A percentile compares a stretch with the other conserved stretches of the same genome.
Evolutionary conservation across 176 grass and related monocot species (phyloP).

Genomic region (Rhynchospora pubera): DNA sequence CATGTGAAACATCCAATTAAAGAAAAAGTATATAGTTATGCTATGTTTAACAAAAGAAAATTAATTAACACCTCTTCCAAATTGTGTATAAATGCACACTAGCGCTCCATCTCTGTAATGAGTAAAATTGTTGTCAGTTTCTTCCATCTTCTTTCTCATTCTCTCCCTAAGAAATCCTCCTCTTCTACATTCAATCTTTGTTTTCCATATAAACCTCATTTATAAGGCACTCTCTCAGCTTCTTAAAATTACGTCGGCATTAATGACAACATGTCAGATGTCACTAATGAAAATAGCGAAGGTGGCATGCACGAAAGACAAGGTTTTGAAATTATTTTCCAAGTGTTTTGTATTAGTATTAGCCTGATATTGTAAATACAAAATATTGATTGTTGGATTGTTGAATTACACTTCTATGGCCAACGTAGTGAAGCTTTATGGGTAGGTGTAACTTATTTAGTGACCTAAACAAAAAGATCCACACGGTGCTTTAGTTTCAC

Average conservation of each 20-base stretch:
- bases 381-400: neutral
- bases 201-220: neutral
- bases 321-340: conserved; percentile 6
- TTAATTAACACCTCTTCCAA: neutral
- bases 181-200: neutral
- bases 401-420: neutral
- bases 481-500: neutral
- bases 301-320: conserved; percentile 10
- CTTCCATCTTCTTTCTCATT: neutral
- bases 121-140: neutral
- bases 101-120: neutral
- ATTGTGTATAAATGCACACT: neutral
- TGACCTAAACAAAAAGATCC: neutral
- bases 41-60: conserved; percentile 13
- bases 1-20: neutral
- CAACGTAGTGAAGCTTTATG: neutral
- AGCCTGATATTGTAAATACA: neutral
- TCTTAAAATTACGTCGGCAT: neutral
- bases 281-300: neutral
- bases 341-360: neutral
- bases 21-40: neutral
- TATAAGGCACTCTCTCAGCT: neutral
- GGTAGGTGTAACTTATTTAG: neutral
- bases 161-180: neutral
- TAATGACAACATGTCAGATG: conserved; percentile 17